Evolutionary conservation across 1,139 yeast species (phyloP), one percentile per base, ranked within the genome.

Genomic region (Saccharomyces hybrid): DNA sequence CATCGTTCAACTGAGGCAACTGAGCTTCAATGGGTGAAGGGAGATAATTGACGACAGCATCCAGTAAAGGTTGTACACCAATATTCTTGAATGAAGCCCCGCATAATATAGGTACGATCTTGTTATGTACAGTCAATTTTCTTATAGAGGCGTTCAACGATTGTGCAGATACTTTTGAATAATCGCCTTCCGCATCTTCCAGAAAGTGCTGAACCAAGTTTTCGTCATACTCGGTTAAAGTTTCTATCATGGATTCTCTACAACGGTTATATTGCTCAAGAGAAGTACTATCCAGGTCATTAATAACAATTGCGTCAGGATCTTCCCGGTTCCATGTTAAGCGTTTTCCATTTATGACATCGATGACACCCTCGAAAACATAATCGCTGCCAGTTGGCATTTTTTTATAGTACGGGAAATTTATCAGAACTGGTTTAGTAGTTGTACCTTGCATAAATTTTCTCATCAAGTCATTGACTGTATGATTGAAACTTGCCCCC

Each of bases 21-120:
- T 70, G 69, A 0, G 79, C 75, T 58, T 90, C 91, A 2, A 78
- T 60, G 0, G 99, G 98, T 0, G 93, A 81, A 0, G 99, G 99
- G 38, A 95, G 74, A 63, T 79, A 93, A 53, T 80, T 78, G 1
- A 83, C 77, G 14, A 91, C 77, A 0, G 95, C 91, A 68, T 93
- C 99, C 72, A 93, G 73, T 54, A 95, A 73, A 0, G 98, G 97
- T 67, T 93, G 99, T 2, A 93, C 96, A 13, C 99, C 99, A 52
- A 93, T 86, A 66, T 93, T 93, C 59, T 78, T 81, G 72, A 93
- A 93, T 52, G 97, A 87, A 0, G 98, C 88, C 2, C 99, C 99
- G 70, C 97, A 89, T 44, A 90, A 73, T 0, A 93, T 87, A 0
- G 99, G 98, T 0, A 86, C 79, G 2, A 88, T 76, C 44, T 75